These are phyloP conservation scores for Panus rudis DNA, from an alignment of 768 basidiomycete species.

Conservation along the genomic window DNA sequence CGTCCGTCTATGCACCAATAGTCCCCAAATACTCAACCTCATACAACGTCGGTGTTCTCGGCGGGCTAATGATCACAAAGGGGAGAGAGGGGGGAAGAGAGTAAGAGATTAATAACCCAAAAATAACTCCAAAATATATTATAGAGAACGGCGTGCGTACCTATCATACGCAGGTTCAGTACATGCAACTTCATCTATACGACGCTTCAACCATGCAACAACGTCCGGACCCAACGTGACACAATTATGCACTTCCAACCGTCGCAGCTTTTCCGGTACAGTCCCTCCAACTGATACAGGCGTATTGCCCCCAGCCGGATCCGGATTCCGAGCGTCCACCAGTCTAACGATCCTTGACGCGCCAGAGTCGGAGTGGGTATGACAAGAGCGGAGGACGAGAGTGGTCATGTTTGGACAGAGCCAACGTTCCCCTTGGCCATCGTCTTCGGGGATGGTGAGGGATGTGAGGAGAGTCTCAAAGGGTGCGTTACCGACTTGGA, in stretches of 20 bases:
- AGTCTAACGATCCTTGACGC: slow-evolving; percentile 64
- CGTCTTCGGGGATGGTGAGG: slow-evolving; percentile 56
- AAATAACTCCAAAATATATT: too few species aligned
- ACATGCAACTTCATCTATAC: slow-evolving; percentile 57
- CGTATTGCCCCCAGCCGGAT: slow-evolving; percentile 23
- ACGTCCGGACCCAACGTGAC: slow-evolving; percentile 62
- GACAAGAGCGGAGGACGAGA: slow-evolving; percentile 58
- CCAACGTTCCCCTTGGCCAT: slow-evolving; percentile 44
- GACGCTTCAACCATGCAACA: slow-evolving; percentile 54
- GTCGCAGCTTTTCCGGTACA: slow-evolving; percentile 45
- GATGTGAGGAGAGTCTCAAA: slow-evolving; percentile 57
- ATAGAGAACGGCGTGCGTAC: too few species aligned
- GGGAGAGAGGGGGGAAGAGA: too few species aligned
- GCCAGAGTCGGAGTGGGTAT: slow-evolving; percentile 56
- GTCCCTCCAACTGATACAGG: slow-evolving; percentile 36
- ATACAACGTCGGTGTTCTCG: too few species aligned
- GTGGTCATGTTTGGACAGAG: slow-evolving; percentile 54
- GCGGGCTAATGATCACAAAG: too few species aligned
- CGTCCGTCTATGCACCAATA: too few species aligned
- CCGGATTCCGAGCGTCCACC: slow-evolving; percentile 67
- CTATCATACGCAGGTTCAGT: slow-evolving; percentile 50
- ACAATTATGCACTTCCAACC: slow-evolving; percentile 63
- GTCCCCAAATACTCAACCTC: too few species aligned
- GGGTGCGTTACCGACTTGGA: slow-evolving; percentile 59
- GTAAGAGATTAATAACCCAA: too few species aligned